phyloP scores from a whole-genome alignment of 306 rosid genomes.

The Pyrus bretschneideri region DNA sequence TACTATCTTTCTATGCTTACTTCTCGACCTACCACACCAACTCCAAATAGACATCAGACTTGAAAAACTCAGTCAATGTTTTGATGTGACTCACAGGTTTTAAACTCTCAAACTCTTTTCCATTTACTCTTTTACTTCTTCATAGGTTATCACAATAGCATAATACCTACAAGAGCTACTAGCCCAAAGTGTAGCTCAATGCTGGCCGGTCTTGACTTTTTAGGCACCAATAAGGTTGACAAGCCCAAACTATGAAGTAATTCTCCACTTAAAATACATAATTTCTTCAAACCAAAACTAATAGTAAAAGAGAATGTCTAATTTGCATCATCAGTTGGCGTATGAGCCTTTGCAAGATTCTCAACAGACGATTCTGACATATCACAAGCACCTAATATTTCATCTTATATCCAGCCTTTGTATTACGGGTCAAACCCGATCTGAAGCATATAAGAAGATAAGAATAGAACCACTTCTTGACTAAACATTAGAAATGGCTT shows the following conservation, averaged over 20 bases:
- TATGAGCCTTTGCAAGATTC: not conserved
- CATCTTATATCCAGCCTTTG: not conserved
- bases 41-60: not conserved
- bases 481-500: not conserved
- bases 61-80: not conserved
- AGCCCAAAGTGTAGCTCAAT: not conserved
- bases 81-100: not conserved
- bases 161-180: not conserved
- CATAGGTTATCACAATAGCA: not conserved
- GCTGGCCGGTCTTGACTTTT: not conserved
- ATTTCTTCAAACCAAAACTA: not conserved
- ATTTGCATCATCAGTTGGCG: not conserved
- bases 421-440: too few species aligned
- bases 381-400: not conserved
- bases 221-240: not conserved
- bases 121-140: not conserved
- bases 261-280: too few species aligned
- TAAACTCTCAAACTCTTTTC: not conserved
- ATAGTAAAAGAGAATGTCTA: not conserved
- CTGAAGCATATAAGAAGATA: not conserved
- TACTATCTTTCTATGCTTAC: not conserved
- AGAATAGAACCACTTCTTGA: not conserved
- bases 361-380: not conserved
- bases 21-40: not conserved
- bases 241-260: not conserved